phyloP scores from a whole-genome alignment of 75 land plant genomes.

The Adiantum capillusveneris region DNA sequence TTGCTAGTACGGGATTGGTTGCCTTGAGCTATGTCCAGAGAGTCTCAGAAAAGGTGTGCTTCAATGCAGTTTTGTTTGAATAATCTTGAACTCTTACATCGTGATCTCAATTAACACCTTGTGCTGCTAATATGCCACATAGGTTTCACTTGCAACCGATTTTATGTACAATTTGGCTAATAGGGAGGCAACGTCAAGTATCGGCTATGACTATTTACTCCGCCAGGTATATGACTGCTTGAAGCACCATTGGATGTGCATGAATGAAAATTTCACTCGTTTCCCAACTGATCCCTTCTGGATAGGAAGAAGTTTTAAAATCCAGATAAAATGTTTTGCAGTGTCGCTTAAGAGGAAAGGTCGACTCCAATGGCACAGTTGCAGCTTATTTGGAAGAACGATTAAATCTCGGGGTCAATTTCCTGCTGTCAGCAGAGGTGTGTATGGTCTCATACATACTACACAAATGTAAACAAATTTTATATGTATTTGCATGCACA shows the following conservation, averaged over 20 bases:
- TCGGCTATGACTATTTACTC: slow-evolving; percentile 95
- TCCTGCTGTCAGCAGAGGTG: slow-evolving; percentile 93
- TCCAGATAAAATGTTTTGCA: slow-evolving; percentile 30
- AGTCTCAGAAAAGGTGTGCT: slow-evolving; percentile 98
- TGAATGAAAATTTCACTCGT: too few relatives aligned
- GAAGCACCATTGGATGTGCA: too few relatives aligned
- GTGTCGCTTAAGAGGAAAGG: slow-evolving; percentile 87
- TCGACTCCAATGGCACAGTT: slow-evolving; percentile 79
- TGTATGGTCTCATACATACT: slow-evolving; percentile 4
- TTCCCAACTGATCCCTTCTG: too few relatives aligned
- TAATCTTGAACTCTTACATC: too few relatives aligned
- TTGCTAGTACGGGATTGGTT: slow-evolving; percentile 94
- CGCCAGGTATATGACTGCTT: slow-evolving; percentile 78
- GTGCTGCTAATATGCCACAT: too few relatives aligned
- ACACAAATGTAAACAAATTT: too few relatives aligned
- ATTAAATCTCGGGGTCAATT: slow-evolving; percentile 83
- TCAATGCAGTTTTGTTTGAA: too few relatives aligned
- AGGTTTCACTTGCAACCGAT: slow-evolving; percentile 95
- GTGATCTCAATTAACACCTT: too few relatives aligned
- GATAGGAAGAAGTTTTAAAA: too few relatives aligned
- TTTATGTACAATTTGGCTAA: slow-evolving; percentile 83
- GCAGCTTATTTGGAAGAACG: slow-evolving; percentile 82
- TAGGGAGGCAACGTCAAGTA: slow-evolving; percentile 75
- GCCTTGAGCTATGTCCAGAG: slow-evolving; percentile 95
- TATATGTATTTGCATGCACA: too few relatives aligned